Base-by-base conservation (phyloP, 1,139 yeast genomes). In the Nadsonia starkeyi-henricii region DNA sequence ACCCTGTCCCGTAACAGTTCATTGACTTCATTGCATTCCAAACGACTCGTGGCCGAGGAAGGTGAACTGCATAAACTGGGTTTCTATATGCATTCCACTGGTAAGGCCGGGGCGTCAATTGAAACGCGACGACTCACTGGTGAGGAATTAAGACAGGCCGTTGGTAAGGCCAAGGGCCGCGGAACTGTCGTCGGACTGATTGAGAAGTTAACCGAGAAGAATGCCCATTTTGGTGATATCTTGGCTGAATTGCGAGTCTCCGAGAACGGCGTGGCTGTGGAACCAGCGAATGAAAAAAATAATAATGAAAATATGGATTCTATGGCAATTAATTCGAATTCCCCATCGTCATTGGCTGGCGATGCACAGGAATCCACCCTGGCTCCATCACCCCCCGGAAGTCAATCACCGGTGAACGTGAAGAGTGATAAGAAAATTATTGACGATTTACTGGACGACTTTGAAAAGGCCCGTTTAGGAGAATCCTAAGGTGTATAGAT, bases 31-130 rank as follows among this genome's bases (percentile, higher is more conserved):
- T 41, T 59, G 28, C 56, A 59, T 43, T 53, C 88, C 20, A 82
- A 78, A 61, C 78, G 75, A 55, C 86, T 82, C 62, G 95, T 86
- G 58, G 78, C 80, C 54, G 96, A 88, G 63, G 96, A 88, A 69
- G 96, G 96, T 55, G 95, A 85, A 59, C 73, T 86, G 53, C 95
- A 85, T 64, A 79, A 83, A 64, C 78, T 85, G 77, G 94, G 94
- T 17, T 55, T 65, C 12, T 58, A 57, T 46, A 54, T 61, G 41
- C 42, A 36, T 43, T 47, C 28, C 48, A 41, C 20, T 15, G 37
- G 44, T 20, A 46, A 47, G 2, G 45, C 43, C 15, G 48, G 42
- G 5, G n/a, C 2, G 12, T 20, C 4, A n/a, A 46, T 13, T 33
- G 42, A 43, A 9, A 15, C 47, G 13, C 46, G 43, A 5, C 44